These are phyloP conservation scores for Cnidoscolus chayamansa DNA, from an alignment of 441 rosid genomes.

Conservation along the genomic window DNA sequence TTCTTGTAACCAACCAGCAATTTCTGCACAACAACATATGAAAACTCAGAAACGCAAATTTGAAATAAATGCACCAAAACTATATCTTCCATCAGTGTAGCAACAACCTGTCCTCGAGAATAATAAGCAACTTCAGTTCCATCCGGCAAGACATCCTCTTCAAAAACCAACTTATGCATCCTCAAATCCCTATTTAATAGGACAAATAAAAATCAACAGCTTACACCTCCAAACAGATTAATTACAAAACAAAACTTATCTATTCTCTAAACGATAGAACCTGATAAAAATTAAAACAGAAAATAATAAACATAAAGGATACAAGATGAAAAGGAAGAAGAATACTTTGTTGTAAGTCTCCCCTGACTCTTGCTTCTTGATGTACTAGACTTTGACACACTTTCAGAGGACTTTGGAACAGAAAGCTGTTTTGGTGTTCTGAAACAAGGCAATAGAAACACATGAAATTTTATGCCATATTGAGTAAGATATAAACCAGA, in stretches of 20 bases:
- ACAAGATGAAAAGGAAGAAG: constrained; percentile 4
- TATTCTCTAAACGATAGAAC: not conserved
- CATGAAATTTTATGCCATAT: not conserved
- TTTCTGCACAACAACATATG: constrained; percentile 56
- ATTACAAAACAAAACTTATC: not conserved
- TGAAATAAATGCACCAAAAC: constrained; percentile 15
- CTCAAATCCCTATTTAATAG: constrained; percentile 62
- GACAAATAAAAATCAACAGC: constrained; percentile 16
- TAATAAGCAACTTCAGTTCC: constrained; percentile 92
- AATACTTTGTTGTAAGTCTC: constrained; percentile 66
- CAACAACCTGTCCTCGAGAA: constrained; percentile 71
- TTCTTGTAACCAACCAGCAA: constrained; percentile 73
- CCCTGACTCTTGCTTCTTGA: constrained; percentile 55
- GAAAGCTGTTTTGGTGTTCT: constrained; percentile 44
- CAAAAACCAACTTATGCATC: constrained; percentile 84
- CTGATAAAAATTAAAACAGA: not conserved
- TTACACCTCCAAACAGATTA: constrained; percentile 11
- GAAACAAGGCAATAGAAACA: constrained; percentile 23
- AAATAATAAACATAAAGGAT: not conserved
- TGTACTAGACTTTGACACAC: constrained; percentile 37
- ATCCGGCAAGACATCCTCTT: constrained; percentile 76
- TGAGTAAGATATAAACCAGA: not conserved
- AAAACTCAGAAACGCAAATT: constrained; percentile 25
- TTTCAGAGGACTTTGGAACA: constrained; percentile 36
- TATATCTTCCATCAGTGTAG: not conserved